Evolutionary conservation across 2,329 filamentous ascomycete genomes (phyloP).

Genomic region (Calonectria honghensis): DNA sequence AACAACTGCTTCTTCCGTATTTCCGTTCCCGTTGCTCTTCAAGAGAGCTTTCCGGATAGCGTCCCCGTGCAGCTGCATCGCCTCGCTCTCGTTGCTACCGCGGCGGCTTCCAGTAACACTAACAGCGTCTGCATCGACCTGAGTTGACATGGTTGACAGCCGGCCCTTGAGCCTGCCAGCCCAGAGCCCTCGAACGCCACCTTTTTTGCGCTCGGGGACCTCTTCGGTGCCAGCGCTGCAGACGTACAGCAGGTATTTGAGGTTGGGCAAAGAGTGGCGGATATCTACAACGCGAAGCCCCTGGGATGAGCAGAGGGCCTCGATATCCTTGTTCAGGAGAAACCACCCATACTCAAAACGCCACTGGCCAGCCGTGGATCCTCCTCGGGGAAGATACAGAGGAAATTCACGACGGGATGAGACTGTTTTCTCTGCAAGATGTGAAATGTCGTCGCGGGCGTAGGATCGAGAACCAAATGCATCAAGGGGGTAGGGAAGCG

Average conservation of each 20-base stretch:
- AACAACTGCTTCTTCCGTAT: conserved; percentile 40
- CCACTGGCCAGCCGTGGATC: conserved; percentile 83
- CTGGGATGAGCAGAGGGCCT: conserved; percentile 78
- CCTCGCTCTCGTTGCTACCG: conserved; percentile 67
- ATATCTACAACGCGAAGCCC: conserved; percentile 91
- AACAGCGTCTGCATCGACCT: conserved; percentile 61
- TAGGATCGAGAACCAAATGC: conserved; percentile 83
- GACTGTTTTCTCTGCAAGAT: conserved; percentile 66
- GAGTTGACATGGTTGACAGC: conserved; percentile 55
- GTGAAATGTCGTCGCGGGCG: conserved; percentile 84
- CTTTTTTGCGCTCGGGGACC: conserved; percentile 76
- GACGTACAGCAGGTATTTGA: conserved; percentile 94
- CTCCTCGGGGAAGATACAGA: conserved; percentile 79
- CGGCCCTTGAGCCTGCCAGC: conserved; percentile 67
- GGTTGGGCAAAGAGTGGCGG: conserved; percentile 91
- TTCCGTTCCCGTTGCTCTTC: conserved; percentile 50
- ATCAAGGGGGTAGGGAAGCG: conserved; percentile 87
- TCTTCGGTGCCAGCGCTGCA: conserved; percentile 85
- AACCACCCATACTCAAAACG: conserved; percentile 98
- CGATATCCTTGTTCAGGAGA: conserved; percentile 96
- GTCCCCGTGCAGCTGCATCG: conserved; percentile 63
- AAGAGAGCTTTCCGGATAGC: conserved; percentile 62
- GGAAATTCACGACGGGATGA: conserved; percentile 82
- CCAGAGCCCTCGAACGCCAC: conserved; percentile 76
- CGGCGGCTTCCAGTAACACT: conserved; percentile 64